phyloP scores from a whole-genome alignment of 2,329 filamentous ascomycete genomes.

The Zalaria sp. region DNA sequence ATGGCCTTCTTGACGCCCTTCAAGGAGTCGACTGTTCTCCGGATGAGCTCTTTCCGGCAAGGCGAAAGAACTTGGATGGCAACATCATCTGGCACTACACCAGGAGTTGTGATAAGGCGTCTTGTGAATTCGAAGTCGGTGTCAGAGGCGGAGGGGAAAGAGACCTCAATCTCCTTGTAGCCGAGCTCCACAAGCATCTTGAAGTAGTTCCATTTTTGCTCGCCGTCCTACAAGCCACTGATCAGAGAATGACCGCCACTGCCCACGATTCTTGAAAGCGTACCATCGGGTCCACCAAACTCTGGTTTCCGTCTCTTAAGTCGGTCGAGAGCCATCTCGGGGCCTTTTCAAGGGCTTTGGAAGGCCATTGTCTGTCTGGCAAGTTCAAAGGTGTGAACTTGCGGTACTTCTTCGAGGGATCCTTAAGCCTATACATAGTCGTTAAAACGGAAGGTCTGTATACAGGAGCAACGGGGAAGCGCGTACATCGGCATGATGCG shows the following conservation, averaged over 20 bases:
- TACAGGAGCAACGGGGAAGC: not conserved
- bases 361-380: constrained; percentile 68
- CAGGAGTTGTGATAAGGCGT: constrained; percentile 71
- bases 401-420: constrained; percentile 66
- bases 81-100: constrained; percentile 74
- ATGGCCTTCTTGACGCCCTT: constrained; percentile 86
- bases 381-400: constrained; percentile 52
- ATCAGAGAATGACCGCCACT: not conserved
- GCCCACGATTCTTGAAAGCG: constrained; percentile 11
- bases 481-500: constrained; percentile 7
- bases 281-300: constrained; percentile 84
- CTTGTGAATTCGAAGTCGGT: constrained; percentile 94
- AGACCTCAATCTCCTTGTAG: constrained; percentile 96
- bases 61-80: constrained; percentile 85
- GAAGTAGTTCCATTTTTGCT: constrained; percentile 93
- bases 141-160: constrained; percentile 86
- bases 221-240: constrained; percentile 76
- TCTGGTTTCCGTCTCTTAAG: constrained; percentile 87
- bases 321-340: constrained; percentile 86
- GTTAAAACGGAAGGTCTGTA: not conserved
- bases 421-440: constrained; percentile 41
- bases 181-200: constrained; percentile 83
- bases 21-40: constrained; percentile 75
- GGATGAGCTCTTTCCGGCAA: constrained; percentile 82
- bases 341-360: constrained; percentile 66